phyloP scores from a whole-genome alignment of 2,329 filamentous ascomycete genomes.

The Lachnum nothofagi region DNA sequence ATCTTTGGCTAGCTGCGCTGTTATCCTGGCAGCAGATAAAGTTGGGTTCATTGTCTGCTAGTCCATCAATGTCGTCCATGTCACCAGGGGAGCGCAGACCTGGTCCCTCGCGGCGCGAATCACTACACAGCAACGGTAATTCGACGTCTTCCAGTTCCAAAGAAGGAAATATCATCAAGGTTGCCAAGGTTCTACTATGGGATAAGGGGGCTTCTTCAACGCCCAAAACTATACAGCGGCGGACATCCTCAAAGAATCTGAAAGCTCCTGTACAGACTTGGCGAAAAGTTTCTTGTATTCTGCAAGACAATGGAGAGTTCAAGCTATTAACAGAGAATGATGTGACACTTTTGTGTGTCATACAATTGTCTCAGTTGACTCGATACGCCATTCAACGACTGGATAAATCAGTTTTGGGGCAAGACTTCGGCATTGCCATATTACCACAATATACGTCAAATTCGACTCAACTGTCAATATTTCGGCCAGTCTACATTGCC shows the following conservation, averaged over 20 bases:
- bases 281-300: slow-evolving; percentile 84
- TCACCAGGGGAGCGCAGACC: slow-evolving; percentile 27
- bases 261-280: slow-evolving; percentile 56
- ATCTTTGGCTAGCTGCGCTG: slow-evolving; percentile 74
- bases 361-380: slow-evolving; percentile 83
- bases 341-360: slow-evolving; percentile 69
- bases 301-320: slow-evolving; percentile 92
- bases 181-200: slow-evolving; percentile 87
- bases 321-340: slow-evolving; percentile 86
- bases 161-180: slow-evolving; percentile 84
- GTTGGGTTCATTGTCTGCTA: slow-evolving; percentile 33
- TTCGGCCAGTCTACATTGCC: slow-evolving; percentile 84
- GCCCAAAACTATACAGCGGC: slow-evolving; percentile 48
- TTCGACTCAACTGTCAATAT: slow-evolving; percentile 66
- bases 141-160: slow-evolving; percentile 61
- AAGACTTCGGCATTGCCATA: slow-evolving; percentile 90
- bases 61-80: slow-evolving; percentile 14
- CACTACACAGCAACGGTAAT: slow-evolving; percentile 36
- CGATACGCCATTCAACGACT: slow-evolving; percentile 86
- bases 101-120: slow-evolving; percentile 37
- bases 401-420: slow-evolving; percentile 83
- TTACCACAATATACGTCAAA: slow-evolving; percentile 85
- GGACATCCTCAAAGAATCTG: slow-evolving; percentile 52
- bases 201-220: slow-evolving; percentile 62
- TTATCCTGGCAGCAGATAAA: slow-evolving; percentile 76